These are phyloP conservation scores for Panus rudis DNA, from an alignment of 768 basidiomycete genomes.

Conservation along the genomic window DNA sequence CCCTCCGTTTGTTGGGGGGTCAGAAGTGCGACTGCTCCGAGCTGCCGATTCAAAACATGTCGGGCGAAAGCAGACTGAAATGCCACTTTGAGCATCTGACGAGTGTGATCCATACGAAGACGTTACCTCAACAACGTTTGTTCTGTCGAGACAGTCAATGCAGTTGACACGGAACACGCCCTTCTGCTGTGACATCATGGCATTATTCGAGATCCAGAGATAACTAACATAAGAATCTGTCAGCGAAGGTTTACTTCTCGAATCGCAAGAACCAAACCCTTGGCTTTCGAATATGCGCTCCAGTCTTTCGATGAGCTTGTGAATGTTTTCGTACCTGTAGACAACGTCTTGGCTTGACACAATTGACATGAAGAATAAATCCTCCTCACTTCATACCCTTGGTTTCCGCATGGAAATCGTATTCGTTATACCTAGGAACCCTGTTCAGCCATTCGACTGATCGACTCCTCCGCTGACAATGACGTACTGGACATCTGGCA, in stretches of 20 bases:
- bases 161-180: conserved; percentile 90
- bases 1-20: conserved; percentile 43
- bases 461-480: neutral
- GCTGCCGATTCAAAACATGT: conserved; percentile 67
- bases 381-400: conserved; percentile 90
- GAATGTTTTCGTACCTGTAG: conserved; percentile 81
- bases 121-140: conserved; percentile 89
- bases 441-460: conserved; percentile 19
- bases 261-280: conserved; percentile 43
- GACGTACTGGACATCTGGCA: conserved; percentile 51
- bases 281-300: conserved; percentile 72
- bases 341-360: conserved; percentile 4
- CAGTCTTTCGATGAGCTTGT: conserved; percentile 63
- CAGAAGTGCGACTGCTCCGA: conserved; percentile 65
- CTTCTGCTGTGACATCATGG: conserved; percentile 70
- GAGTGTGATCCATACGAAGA: too few relatives aligned
- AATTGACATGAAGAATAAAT: conserved; percentile 6
- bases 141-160: conserved; percentile 92
- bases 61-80: conserved; percentile 85
- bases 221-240: conserved; percentile 42
- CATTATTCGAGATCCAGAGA: conserved; percentile 71
- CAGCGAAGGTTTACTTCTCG: conserved; percentile 2
- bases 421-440: conserved; percentile 75
- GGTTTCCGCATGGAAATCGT: conserved; percentile 92
- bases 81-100: conserved; percentile 3